Evolutionary conservation across 306 rosid genomes (phyloP).

Genomic region (Ziziphus jujuba): DNA sequence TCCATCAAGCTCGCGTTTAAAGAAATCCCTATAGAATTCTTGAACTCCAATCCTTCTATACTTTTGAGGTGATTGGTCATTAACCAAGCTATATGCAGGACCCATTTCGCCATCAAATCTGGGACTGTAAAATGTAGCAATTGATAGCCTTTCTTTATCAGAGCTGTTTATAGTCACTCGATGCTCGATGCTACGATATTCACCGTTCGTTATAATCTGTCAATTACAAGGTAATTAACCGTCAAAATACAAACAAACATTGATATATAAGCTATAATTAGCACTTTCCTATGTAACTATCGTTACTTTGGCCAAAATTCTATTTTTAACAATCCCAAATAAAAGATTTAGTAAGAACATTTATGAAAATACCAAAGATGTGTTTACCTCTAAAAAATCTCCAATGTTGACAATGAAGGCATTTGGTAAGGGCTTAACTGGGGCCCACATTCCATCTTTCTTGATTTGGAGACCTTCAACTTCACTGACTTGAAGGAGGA

Average conservation of each 20-base stretch:
- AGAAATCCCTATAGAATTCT: neutral
- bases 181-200: constrained; percentile 41
- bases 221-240: neutral
- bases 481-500: constrained; percentile 37
- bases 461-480: constrained; percentile 36
- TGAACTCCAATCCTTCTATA: neutral
- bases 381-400: constrained; percentile 35
- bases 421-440: constrained; percentile 21
- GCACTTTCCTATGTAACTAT: too few species aligned
- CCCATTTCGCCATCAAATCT: constrained; percentile 13
- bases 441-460: constrained; percentile 41
- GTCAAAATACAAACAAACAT: neutral
- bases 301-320: too few species aligned
- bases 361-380: neutral
- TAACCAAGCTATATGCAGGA: constrained; percentile 23
- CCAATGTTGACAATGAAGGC: constrained; percentile 36
- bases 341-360: neutral
- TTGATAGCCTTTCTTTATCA: constrained; percentile 31
- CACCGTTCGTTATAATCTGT: constrained; percentile 38
- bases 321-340: too few species aligned
- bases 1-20: constrained; percentile 18
- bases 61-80: constrained; percentile 21
- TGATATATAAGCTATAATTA: too few species aligned
- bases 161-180: constrained; percentile 33
- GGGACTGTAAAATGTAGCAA: constrained; percentile 21